Evolutionary conservation across 805 yeast genomes (phyloP), one percentile per base, ranked within the genome.

Genomic region (Candida ovalis): DNA sequence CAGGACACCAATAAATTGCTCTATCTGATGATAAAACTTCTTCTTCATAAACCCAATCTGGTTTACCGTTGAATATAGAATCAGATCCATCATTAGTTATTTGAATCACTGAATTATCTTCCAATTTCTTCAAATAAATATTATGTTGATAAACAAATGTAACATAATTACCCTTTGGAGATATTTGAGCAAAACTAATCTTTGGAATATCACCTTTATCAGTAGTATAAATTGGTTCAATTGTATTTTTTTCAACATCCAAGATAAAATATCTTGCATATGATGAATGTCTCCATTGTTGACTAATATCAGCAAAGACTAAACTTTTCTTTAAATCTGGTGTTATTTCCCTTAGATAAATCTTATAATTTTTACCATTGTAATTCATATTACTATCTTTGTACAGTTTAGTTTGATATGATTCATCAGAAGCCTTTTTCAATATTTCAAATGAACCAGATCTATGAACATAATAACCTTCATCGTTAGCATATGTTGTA

Each of bases 1-100:
- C 80, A 1, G 85, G 83, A 15, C 83, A 69, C 90, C 92, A 86
- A 86, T 89, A 86, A 12, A 86, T 67, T 0, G 86, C 80, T 32
- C 62, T 66, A 52, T 84, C 91, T 15, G 68, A 57, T 0, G 74
- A 75, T 12, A 82, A 65, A 1, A 87, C 87, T 58, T 87, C 96
- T 59, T 87, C 95, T 62, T 87, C 95, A 62, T 86, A 86, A 1
- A 86, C 83, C 94, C 95, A 87, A 59, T 86, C 94, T 0, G 91
- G 82, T 52, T 74, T 82, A 5, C 88, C 96, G 55, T 86, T 82
- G 51, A 76, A 73, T 3, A 85, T 68, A 17, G 73, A 66, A 0
- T 52, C 59, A 12, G 75, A 67, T 0, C 90, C 91, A 60, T 79
- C 85, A 4, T 52, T 50, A 0, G 85, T 77, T 9, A 80, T 61